Evolutionary conservation across 768 basidiomycete species (phyloP).

Genomic region (Podaxis pistillaris): DNA sequence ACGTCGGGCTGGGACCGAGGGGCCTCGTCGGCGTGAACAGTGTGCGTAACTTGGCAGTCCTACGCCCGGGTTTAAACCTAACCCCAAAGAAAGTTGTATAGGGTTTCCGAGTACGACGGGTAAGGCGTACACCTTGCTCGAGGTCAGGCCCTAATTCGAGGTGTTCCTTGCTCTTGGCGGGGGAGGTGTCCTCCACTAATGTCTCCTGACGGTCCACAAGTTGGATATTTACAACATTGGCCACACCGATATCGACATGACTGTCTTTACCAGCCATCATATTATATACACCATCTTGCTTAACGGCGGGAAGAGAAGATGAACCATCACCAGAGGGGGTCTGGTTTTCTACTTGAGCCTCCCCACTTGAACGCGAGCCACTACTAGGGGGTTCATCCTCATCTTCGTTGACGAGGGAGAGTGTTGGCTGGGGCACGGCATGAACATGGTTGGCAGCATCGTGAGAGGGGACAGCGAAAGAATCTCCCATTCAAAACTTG

Average conservation of each 20-base stretch:
- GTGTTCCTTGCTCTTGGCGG: neutral
- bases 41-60: slow-evolving; percentile 25
- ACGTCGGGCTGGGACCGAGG: slow-evolving; percentile 35
- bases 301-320: slow-evolving; percentile 7
- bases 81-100: neutral
- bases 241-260: slow-evolving; percentile 7
- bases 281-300: slow-evolving; percentile 10
- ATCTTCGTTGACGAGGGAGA: slow-evolving; percentile 35
- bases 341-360: slow-evolving; percentile 29
- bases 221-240: slow-evolving; percentile 10
- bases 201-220: slow-evolving; percentile 21
- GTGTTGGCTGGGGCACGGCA: slow-evolving; percentile 31
- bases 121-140: slow-evolving; percentile 1
- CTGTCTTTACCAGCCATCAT: slow-evolving; percentile 11
- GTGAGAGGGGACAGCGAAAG: slow-evolving; percentile 24
- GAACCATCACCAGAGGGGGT: neutral
- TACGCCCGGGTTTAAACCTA: neutral
- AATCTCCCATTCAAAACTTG: slow-evolving; percentile 40
- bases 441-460: slow-evolving; percentile 22
- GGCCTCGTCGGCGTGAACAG: slow-evolving; percentile 31
- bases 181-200: neutral
- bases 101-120: slow-evolving; percentile 8
- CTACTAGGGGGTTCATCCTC: slow-evolving; percentile 46
- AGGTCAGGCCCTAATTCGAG: neutral
- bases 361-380: slow-evolving; percentile 28